Percentiles rank a stretch among this genome's conserved stretches.
Conservation (phyloP, 495 filamentous ascomycete genomes). For the Hypoxylon rickii region DNA sequence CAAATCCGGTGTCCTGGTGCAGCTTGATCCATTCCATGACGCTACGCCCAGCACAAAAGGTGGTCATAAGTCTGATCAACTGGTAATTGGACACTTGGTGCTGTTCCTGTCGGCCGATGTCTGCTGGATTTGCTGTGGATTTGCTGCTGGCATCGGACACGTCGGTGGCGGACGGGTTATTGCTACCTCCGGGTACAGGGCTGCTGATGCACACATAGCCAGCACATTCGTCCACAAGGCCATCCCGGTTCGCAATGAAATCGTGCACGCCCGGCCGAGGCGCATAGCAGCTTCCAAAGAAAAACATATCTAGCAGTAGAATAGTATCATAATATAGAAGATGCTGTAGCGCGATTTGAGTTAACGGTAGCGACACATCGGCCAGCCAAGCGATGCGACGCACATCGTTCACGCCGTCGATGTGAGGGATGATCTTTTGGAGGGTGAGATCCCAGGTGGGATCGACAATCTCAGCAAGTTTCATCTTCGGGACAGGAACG, state of each 20-base stretch:
- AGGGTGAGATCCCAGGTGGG: conserved; percentile 92
- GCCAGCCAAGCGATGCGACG: conserved; percentile 80
- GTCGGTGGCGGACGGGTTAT: conserved; percentile 3
- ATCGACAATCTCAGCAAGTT: conserved; percentile 70
- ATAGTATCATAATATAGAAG: conserved; percentile 89
- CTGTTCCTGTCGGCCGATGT: conserved; percentile 19
- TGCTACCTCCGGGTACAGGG: background rate
- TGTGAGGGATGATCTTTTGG: conserved; percentile 76
- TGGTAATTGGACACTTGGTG: conserved; percentile 52
- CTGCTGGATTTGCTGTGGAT: background rate
- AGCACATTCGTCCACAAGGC: conserved; percentile 82
- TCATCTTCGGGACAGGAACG: conserved; percentile 87
- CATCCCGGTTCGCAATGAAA: conserved; percentile 69
- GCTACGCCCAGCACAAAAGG: conserved; percentile 74
- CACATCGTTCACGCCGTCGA: conserved; percentile 89
- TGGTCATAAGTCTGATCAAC: conserved; percentile 75
- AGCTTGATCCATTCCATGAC: conserved; percentile 80
- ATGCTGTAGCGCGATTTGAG: conserved; percentile 82
- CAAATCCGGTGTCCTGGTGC: conserved; percentile 61
- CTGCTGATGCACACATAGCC: conserved; percentile 67
- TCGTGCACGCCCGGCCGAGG: conserved; percentile 73
- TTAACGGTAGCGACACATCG: conserved; percentile 82
- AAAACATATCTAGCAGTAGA: conserved; percentile 88
- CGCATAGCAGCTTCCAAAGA: conserved; percentile 88
- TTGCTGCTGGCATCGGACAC: background rate